Evolutionary conservation across 768 basidiomycete genomes (phyloP), one percentile per base, ranked within the genome.

Genomic region (Collybia mongolica): DNA sequence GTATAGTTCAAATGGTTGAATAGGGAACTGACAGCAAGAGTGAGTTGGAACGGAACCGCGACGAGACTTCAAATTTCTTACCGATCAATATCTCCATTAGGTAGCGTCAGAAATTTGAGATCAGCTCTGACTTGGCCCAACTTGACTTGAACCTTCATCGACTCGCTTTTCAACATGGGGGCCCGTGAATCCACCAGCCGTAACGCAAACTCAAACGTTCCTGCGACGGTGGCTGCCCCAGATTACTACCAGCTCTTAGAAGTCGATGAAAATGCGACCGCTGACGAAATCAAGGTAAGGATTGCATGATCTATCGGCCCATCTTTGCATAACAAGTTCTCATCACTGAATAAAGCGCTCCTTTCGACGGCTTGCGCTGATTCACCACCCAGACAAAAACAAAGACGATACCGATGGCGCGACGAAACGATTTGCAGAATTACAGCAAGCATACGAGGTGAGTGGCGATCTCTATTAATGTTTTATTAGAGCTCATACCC

Each of bases 401-500:
- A 70, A 73, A 40, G 76, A 84, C 54, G 85, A 96, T 59, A 66
- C 89, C 3, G 92, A 96, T 55, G 91, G 82, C 32, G 84, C 97
- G 0, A 98, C 93, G 0, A 74, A 88, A 57, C 80, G 87, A 11
- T 99, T 98, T 63, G 88, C 95, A 1, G 70, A 80, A 15, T 70
- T 99, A 6, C 97, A 98, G 60, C 91, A 96, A 61, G 97, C 97
- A 3, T 98, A 98, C 61, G 97, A 98, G 78, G 94, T 90, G 55
- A 44, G 79, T 63, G 23, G 56, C 49, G 37, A 20, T 42, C 9
- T 40, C 9, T 18, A 23, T 20, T 49, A 19, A 23, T 12, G 14
- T 15, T 14, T 14, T 32, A 32, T 36, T 26, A 28, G 18, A 20
- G 22, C 36, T 40, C 11, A 46, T 52, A 41, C 40, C 32, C 37